Evolutionary conservation across 805 yeast species (phyloP), one percentile per base, ranked within the genome.

Genomic region (Nakazawaea wyomingensis): DNA sequence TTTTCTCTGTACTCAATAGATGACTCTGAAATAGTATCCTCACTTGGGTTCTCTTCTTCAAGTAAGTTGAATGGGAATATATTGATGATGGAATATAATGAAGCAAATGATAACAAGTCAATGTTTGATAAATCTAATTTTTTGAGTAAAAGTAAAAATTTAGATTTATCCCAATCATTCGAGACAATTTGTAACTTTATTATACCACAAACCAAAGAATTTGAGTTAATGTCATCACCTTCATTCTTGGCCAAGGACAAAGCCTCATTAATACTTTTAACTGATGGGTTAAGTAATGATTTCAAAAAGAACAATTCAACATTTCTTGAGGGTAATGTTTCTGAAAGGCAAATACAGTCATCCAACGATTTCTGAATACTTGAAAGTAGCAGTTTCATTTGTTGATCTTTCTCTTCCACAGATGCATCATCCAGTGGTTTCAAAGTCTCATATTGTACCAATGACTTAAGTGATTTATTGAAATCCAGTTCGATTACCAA

Each of bases 1-100:
- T 38, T 29, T 26, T 39, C 43, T 29, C 37, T 39, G n/a, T 34
- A 38, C 13, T 37, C 46, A n/a, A 39, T 43, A 1, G 46, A 43
- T 16, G 43, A 34, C 17, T 38, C 42, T n/a, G 46, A 43, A 17
- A 17, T n/a, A 17, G 37, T 19, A 30, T 13, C n/a, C 13, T 14
- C 38, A 20, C 20, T 22, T n/a, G n/a, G n/a, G 1, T 31, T 35
- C 5, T 37, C 36, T 16, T 31, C 37, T 20, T 27, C n/a, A 11
- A 38, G 21, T 3, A 39, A 17, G 19, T 38, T 22, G 18, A 33
- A 26, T 16, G 46, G 46, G 32, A 43, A 39, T 7, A 29, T 14
- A 16, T 43, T 43, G 20, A 43, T 22, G 11, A 38, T 21, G 5
- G 43, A 34, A 18, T 39, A 43, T n/a, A 43, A 21, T 14, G 43